Evolutionary conservation across 805 yeast genomes (phyloP), one percentile per base, ranked within the genome.

Genomic region (Candida piceae): DNA sequence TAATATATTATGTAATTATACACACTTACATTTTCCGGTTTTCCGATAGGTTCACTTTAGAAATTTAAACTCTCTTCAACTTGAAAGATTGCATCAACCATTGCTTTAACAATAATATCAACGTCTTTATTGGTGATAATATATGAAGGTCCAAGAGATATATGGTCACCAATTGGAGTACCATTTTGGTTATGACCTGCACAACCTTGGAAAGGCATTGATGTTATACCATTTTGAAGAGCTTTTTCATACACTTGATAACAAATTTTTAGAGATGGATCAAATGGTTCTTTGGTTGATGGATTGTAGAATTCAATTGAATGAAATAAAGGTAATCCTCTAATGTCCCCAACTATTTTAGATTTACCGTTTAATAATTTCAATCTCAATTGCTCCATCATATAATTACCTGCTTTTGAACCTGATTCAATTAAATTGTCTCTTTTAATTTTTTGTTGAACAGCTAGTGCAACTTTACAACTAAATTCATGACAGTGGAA

Each of bases 241-340:
- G 69, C 62, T 34, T 47, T 49, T 20, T 57, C 47, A 31, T 50
- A 42, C 17, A 62, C 50, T 49, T 42, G 58, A 51, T 60, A 56
- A 23, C 68, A 73, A 27, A 69, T 56, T 32, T 60, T 57, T 29
- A 60, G 39, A 13, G 52, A 49, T 29, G 62, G 54, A 23, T 60
- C 65, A 41, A 74, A 73, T 10, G 70, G 61, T 52, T 72, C 73
- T 48, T 74, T 76, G 15, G 80, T 69, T 13, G 49, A 55, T 44
- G 65, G 70, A 50, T 77, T 67, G 49, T 73, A 67, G 35, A 75
- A 62, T 55, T 78, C 84, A 32, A 78, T 49, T 4, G 76, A 63
- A 70, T 79, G 66, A 58, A 78, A 78, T 27, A 75, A 72, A 42
- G 83, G 84, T 39, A 74, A 62, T 37, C 84, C 84, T 57, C 84